These are phyloP conservation scores for Epithele typhae DNA, from an alignment of 768 basidiomycete species.

Conservation along the genomic window DNA sequence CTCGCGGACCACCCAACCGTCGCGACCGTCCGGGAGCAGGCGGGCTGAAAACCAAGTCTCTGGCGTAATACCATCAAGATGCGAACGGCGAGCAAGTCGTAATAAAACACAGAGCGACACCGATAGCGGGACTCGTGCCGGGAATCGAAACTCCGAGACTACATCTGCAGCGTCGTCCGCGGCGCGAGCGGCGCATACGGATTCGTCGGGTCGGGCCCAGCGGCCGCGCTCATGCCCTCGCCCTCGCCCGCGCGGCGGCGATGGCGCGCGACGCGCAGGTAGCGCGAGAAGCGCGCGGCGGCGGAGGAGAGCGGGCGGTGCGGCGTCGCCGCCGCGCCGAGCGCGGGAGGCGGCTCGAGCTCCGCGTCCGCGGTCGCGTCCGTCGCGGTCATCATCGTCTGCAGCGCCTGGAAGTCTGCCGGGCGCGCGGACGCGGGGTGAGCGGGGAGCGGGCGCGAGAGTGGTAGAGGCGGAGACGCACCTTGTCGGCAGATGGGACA, in stretches of 20 bases:
- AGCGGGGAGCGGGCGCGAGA: neutral
- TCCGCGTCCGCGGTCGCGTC: constrained; percentile 15
- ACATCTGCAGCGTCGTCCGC: constrained; percentile 11
- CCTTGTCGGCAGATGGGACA: constrained; percentile 94
- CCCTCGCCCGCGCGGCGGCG: constrained; percentile 11
- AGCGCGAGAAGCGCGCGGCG: constrained; percentile 29
- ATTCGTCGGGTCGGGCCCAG: constrained; percentile 23
- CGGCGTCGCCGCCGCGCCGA: constrained; percentile 1
- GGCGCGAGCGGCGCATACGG: constrained; percentile 19
- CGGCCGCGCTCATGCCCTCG: neutral
- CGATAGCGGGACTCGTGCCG: too few relatives aligned
- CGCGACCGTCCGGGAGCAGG: too few relatives aligned
- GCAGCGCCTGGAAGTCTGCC: constrained; percentile 32
- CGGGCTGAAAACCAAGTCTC: too few relatives aligned
- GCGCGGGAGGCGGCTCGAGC: constrained; percentile 12
- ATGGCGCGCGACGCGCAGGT: constrained; percentile 27
- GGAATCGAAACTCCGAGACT: constrained; percentile 1
- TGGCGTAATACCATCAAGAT: too few relatives aligned
- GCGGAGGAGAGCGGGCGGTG: constrained; percentile 19
- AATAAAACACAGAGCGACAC: too few relatives aligned
- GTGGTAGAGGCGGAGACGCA: constrained; percentile 27
- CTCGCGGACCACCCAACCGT: too few relatives aligned
- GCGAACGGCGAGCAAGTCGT: too few relatives aligned
- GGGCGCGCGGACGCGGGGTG: neutral
- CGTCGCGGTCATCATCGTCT: constrained; percentile 26